These are phyloP conservation scores for Tarenaya hassleriana DNA, from an alignment of 345 rosid genomes.

Conservation along the genomic window DNA sequence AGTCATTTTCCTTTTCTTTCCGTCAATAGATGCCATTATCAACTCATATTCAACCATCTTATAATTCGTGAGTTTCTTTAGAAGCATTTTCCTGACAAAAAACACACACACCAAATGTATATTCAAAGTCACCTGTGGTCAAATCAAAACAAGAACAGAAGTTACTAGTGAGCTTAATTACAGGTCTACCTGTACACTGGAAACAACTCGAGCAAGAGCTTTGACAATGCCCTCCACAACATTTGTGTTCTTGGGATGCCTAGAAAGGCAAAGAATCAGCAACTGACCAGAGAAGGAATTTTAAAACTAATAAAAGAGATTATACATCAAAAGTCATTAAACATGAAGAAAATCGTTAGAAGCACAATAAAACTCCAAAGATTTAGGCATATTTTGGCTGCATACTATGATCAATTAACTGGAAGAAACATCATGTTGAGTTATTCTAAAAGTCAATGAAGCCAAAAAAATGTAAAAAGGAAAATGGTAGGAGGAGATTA, in stretches of 20 bases:
- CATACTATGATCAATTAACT: too few relatives aligned
- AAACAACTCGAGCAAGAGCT: slow-evolving; percentile 96
- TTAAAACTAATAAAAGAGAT: too few relatives aligned
- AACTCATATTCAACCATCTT: slow-evolving; percentile 8
- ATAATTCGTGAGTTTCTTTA: slow-evolving; percentile 7
- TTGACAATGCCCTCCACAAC: slow-evolving; percentile 97
- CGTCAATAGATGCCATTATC: slow-evolving; percentile 1
- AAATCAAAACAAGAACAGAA: slow-evolving; percentile 4
- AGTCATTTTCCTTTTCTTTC: slow-evolving; percentile 13
- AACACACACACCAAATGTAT: slow-evolving; percentile 5
- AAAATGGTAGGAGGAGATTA: slow-evolving; percentile 10
- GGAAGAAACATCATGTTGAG: too few relatives aligned
- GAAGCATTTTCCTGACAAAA: slow-evolving; percentile 1
- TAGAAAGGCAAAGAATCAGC: slow-evolving; percentile 24
- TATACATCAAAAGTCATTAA: not conserved
- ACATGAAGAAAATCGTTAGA: slow-evolving; percentile 3
- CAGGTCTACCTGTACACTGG: slow-evolving; percentile 72
- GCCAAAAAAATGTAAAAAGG: too few relatives aligned
- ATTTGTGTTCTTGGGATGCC: slow-evolving; percentile 95
- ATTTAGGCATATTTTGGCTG: slow-evolving; percentile 13
- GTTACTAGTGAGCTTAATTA: slow-evolving; percentile 6
- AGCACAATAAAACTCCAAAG: slow-evolving; percentile 2
- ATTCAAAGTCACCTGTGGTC: not conserved
- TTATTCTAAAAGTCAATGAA: too few relatives aligned
- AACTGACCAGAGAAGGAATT: slow-evolving; percentile 14